A percentile compares a stretch with the other conserved stretches of the same genome.
These are phyloP conservation scores for Caloboletus firmus DNA, from an alignment of 1,284 basidiomycete species.

Conservation along the genomic window DNA sequence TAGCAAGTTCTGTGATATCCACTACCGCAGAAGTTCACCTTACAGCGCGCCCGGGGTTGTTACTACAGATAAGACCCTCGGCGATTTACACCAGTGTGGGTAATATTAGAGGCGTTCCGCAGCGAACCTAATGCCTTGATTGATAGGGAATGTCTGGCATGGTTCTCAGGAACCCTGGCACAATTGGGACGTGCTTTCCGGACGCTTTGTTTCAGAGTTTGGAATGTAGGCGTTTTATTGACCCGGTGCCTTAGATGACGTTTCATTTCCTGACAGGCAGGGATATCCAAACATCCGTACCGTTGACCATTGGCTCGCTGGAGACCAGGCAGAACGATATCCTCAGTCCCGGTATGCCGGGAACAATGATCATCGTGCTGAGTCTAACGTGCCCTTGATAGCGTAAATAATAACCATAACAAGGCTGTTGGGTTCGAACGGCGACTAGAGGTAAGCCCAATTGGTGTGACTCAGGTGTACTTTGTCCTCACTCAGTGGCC, in stretches of 20 bases:
- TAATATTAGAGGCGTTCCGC: constrained; percentile 2
- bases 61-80: constrained; percentile 73
- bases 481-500: constrained; percentile 2
- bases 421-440: constrained; percentile 88
- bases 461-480: constrained; percentile 2
- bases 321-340: constrained; percentile 67
- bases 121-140: background rate
- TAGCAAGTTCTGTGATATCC: constrained; percentile 57
- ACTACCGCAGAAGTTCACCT: constrained; percentile 83
- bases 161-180: constrained; percentile 85
- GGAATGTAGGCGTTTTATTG: constrained; percentile 60
- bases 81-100: constrained; percentile 85
- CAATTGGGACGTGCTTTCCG: constrained; percentile 83
- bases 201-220: constrained; percentile 88
- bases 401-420: constrained; percentile 80
- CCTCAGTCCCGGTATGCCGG: constrained; percentile 79
- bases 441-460: constrained; percentile 66
- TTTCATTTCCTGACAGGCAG: constrained; percentile 49
- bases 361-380: constrained; percentile 13
- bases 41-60: constrained; percentile 79
- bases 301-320: constrained; percentile 78
- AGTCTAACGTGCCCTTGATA: constrained; percentile 29
- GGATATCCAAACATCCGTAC: constrained; percentile 84
- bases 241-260: background rate
- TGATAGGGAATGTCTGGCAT: constrained; percentile 87